phyloP scores from a whole-genome alignment of 2,329 filamentous ascomycete species.

The Xylariaceae sp. region DNA sequence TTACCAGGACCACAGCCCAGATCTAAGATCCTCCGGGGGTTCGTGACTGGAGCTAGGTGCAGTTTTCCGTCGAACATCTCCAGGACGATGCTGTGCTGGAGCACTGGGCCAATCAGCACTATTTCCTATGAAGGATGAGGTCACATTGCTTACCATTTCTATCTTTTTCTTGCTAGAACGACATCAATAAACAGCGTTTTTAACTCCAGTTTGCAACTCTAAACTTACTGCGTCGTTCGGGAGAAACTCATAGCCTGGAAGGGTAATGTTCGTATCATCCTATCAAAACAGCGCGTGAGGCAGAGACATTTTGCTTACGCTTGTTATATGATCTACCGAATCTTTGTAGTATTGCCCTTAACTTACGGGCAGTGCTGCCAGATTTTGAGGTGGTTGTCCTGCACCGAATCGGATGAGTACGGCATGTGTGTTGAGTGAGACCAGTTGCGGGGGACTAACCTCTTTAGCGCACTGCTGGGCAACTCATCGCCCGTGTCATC shows the following conservation, averaged over 20 bases:
- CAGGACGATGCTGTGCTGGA: conserved; percentile 39
- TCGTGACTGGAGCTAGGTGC: conserved; percentile 37
- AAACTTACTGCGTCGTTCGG: conserved; percentile 33
- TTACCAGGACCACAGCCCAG: conserved; percentile 41
- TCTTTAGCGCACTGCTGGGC: conserved; percentile 13
- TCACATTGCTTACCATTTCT: conserved; percentile 34
- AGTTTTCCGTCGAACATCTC: conserved; percentile 40
- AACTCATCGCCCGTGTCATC: conserved; percentile 27
- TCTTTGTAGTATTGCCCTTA: conserved; percentile 29
- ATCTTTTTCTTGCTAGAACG: conserved; percentile 37
- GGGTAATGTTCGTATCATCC: conserved; percentile 5
- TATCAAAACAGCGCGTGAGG: not conserved
- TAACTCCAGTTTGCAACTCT: not conserved
- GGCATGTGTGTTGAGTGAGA: not conserved
- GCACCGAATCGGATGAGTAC: not conserved
- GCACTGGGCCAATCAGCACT: conserved; percentile 18
- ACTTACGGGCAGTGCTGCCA: conserved; percentile 19
- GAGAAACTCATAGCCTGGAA: conserved; percentile 26
- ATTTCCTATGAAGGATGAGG: not conserved
- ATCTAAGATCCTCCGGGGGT: conserved; percentile 38
- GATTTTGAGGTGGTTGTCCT: conserved; percentile 17
- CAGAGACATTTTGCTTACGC: conserved; percentile 23
- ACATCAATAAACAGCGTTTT: not conserved
- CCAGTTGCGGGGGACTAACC: conserved; percentile 8
- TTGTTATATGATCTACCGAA: conserved; percentile 34